Percentiles rank a stretch among this genome's conserved stretches.
Evolutionary conservation across 345 rosid genomes (phyloP).

Genomic region (Populus euphratica): DNA sequence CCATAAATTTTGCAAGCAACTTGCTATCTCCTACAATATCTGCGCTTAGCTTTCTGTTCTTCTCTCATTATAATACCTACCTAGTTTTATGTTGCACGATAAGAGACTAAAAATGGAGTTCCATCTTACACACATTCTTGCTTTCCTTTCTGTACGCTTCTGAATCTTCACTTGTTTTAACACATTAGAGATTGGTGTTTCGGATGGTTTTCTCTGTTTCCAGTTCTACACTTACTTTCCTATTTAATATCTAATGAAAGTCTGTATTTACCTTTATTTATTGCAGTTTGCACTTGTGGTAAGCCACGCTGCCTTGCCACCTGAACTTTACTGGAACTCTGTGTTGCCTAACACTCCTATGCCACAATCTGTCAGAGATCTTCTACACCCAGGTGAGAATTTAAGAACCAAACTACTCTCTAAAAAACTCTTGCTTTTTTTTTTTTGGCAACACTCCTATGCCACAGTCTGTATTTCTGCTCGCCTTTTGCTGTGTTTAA

Average conservation of each 20-base stretch:
- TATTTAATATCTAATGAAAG: background rate
- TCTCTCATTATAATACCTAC: background rate
- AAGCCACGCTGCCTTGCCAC: conserved; percentile 45
- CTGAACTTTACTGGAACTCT: conserved; percentile 54
- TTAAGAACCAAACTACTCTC: background rate
- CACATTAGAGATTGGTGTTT: background rate
- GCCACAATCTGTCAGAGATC: conserved; percentile 52
- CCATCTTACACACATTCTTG: conserved; percentile 25
- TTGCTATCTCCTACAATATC: conserved; percentile 10
- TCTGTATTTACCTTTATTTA: background rate
- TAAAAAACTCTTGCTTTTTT: background rate
- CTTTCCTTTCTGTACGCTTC: conserved; percentile 31
- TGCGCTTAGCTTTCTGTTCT: background rate
- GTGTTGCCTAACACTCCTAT: conserved; percentile 53
- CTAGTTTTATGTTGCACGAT: too few species aligned
- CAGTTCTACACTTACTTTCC: background rate
- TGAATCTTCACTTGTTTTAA: background rate
- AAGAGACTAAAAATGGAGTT: conserved; percentile 28
- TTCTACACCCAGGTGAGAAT: conserved; percentile 39
- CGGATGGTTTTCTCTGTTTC: background rate
- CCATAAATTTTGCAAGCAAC: conserved; percentile 20
- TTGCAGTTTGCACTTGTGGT: conserved; percentile 45
- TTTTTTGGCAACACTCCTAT: background rate
- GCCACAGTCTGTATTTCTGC: background rate
- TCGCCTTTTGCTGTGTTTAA: background rate